A percentile compares a stretch with the other conserved stretches of the same genome.
Evolutionary conservation across 2,329 filamentous ascomycete genomes (phyloP).

Genomic region (Didymellaceae sp.): DNA sequence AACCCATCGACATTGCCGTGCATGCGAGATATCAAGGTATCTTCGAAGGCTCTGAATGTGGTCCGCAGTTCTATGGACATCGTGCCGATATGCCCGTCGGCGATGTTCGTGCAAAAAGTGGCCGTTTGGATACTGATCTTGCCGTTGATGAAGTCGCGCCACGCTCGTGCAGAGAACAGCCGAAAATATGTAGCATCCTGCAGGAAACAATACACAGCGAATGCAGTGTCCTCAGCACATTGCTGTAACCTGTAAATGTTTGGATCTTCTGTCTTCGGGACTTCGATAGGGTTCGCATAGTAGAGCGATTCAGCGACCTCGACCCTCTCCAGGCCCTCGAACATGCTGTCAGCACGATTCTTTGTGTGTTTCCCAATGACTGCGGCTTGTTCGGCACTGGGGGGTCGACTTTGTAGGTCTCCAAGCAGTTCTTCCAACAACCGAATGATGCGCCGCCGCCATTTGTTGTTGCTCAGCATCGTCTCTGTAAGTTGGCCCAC

Average conservation of each 20-base stretch:
- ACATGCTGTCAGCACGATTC: conserved; percentile 3
- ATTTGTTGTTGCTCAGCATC: conserved; percentile 12
- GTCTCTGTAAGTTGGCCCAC: neutral
- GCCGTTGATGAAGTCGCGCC: conserved; percentile 38
- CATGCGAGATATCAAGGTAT: neutral
- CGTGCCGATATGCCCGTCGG: conserved; percentile 16
- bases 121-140: conserved; percentile 43
- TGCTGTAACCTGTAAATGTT: conserved; percentile 13
- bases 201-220: conserved; percentile 35
- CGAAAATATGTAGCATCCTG: conserved; percentile 41
- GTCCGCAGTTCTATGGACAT: neutral
- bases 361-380: neutral
- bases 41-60: neutral
- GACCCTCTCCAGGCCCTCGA: neutral
- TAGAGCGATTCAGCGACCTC: conserved; percentile 7
- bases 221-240: conserved; percentile 18
- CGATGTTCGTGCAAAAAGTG: conserved; percentile 41
- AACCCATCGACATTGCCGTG: conserved; percentile 1
- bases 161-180: conserved; percentile 37
- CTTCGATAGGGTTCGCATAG: neutral
- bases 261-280: neutral
- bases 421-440: conserved; percentile 1
- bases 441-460: conserved; percentile 19
- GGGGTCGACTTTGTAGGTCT: conserved; percentile 9
- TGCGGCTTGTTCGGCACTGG: neutral